Base-by-base conservation (phyloP, 768 basidiomycete genomes). In the Lactarius hatsudake region DNA sequence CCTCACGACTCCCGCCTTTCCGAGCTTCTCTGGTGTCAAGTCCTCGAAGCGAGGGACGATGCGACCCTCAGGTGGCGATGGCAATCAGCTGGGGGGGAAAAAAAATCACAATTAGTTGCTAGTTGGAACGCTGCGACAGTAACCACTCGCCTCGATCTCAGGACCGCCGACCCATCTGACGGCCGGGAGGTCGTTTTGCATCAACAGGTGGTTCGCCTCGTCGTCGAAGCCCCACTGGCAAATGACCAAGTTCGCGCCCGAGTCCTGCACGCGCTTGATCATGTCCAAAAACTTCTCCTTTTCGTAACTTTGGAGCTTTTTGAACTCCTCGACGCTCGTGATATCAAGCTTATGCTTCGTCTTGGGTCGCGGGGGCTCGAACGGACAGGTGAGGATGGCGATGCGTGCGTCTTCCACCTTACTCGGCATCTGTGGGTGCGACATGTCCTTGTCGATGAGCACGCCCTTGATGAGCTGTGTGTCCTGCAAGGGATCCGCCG, bases 211-310 rank as follows among this genome's bases (percentile, higher is more conserved):
- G 75, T 99, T 99, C 54, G 97, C 97, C 79, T 99, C 97, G 74
- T 99, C 97, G 75, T 99, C 97, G 75, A 99, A 99, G 67, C 97
- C 97, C 97, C 97, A 99, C 76, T 99, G 97, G 78, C 97, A 99
- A 73, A 99, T 98, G 71, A 99, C 97, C 67, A 99, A 79, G 78
- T 99, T 99, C 17, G 97, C 96, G 43, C 97, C 97, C 18, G 96
- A 91, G 73, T 96, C 90, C 77, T 98, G 96, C 65, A 98, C 96
- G 76, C 87, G 81, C 78, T 91, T 90, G 78, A 99, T 98, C 97
- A 99, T 99, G 75, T 94, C 90, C 70, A 85, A 82, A 73, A 99
- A 99, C 80, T 97, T 99, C 76, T 92, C 88, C 80, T 91, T 91
- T 81, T 99, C 97, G 73, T 99, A 99, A 65, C 88, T 89, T 67